Base-by-base conservation (phyloP, 129 eudicot genomes). In the Helichrysum umbraculigerum region DNA sequence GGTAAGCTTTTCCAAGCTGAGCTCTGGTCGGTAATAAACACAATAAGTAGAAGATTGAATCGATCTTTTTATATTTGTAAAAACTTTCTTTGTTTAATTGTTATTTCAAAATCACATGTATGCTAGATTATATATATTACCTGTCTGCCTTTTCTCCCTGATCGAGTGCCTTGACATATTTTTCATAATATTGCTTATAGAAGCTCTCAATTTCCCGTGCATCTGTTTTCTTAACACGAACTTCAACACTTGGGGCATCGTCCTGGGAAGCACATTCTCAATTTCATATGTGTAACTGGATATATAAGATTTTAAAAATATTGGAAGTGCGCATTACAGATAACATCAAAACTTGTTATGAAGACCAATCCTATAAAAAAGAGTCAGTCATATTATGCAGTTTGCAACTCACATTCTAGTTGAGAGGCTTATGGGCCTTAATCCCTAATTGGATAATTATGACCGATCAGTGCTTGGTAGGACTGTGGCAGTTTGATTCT, bases 1-100 rank as follows among this genome's bases (percentile, higher is more conserved):
- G 97, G 76, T 94, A 94, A 81, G 99, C 99, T 85, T 94, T 94
- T 54, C 96, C 99, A 41, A 94, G 97, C 68, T 87, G 93, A 72
- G 96, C 92, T 83, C 99, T 91, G 86, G 81, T 61, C 6, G 54
- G 54, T 47, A 29, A 39, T 57, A 15, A 30, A 78, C 42, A 78
- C 81, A 60, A 28, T 3, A 32, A 70, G 63, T n/a, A 66, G 64
- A 73, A 80, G 54, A 41, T 58, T 47, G 6, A 50, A 39, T 71
- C 51, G 28, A 16, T 44, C 41, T 50, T 59, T 0, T 35, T 30
- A 29, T 37, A 17, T 44, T 2, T 42, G 52, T 66, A 72, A 56
- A 41, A 19, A 51, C 22, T 20, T 47, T 47, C 34, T 11, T 60
- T 17, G 44, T 33, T 28, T 33, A 14, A 51, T 34, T 51, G 6